Percentiles rank a stretch among this genome's conserved stretches.
Conservation (phyloP, 371 early-diverging fungal genomes). For the Nosema muscidifuracis region DNA sequence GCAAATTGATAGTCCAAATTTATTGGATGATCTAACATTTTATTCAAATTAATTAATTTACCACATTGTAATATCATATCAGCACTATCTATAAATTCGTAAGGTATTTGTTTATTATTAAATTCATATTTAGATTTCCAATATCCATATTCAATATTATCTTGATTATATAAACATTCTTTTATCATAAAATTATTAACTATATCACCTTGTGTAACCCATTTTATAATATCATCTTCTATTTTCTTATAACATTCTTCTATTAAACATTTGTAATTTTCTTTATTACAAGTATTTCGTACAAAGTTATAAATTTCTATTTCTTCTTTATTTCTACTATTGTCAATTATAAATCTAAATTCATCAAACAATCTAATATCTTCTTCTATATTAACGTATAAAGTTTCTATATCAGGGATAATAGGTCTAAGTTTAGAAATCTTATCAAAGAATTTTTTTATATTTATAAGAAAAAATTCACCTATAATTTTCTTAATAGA, state of each 20-base stretch:
- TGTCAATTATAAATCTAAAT: constrained; percentile 13
- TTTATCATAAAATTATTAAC: constrained; percentile 1
- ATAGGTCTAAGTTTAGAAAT: not conserved
- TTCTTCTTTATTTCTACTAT: not conserved
- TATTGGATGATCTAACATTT: not conserved
- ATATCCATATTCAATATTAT: not conserved
- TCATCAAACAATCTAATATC: constrained; percentile 3
- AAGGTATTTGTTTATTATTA: constrained; percentile 11
- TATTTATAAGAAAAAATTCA: constrained; percentile 6
- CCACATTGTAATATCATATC: constrained; percentile 16
- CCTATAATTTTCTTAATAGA: constrained; percentile 9
- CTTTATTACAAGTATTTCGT: not conserved
- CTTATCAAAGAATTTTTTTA: not conserved
- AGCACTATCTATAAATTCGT: not conserved
- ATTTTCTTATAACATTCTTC: not conserved
- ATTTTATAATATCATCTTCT: constrained; percentile 4
- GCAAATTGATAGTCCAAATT: not conserved
- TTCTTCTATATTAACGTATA: constrained; percentile 2
- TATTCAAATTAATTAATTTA: not conserved
- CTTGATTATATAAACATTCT: not conserved
- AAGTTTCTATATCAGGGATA: not conserved
- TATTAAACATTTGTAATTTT: constrained; percentile 1
- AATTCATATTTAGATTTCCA: constrained; percentile 18
- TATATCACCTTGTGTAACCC: constrained; percentile 14
- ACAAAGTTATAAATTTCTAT: constrained; percentile 11